Conservation (phyloP, 352 stramenopile species). For the Phytophthora kernoviae region DNA sequence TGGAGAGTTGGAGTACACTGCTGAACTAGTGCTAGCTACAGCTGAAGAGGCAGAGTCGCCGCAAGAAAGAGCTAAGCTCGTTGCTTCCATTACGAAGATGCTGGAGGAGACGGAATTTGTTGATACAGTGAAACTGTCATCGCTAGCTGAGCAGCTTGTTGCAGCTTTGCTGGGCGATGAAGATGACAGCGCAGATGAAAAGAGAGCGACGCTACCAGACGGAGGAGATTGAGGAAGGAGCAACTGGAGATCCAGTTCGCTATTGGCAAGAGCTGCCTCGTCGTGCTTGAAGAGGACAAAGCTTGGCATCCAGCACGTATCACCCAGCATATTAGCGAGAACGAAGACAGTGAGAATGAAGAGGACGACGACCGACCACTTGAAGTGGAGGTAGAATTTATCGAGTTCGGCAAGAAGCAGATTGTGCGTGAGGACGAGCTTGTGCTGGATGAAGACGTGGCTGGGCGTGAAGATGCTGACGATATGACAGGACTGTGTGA, state of each 20-base stretch:
- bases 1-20: slow-evolving; percentile 71
- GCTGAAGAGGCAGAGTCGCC: slow-evolving; percentile 35
- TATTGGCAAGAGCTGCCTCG: slow-evolving; percentile 63
- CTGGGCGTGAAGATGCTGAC: slow-evolving; percentile 53
- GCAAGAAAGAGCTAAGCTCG: slow-evolving; percentile 25
- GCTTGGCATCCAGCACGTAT: slow-evolving; percentile 79
- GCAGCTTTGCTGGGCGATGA: slow-evolving; percentile 21
- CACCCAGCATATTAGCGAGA: slow-evolving; percentile 36
- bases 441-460: slow-evolving; percentile 78
- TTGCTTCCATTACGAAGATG: slow-evolving; percentile 38
- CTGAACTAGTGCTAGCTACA: slow-evolving; percentile 61
- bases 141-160: slow-evolving; percentile 30
- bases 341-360: slow-evolving; percentile 1
- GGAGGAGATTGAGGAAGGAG: slow-evolving; percentile 24
- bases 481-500: slow-evolving; percentile 72
- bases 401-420: slow-evolving; percentile 84
- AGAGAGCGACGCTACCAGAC: slow-evolving; percentile 25
- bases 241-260: slow-evolving; percentile 54
- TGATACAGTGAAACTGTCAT: slow-evolving; percentile 15
- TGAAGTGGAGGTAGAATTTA: slow-evolving; percentile 68
- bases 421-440: slow-evolving; percentile 55
- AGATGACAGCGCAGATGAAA: slow-evolving; percentile 24
- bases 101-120: slow-evolving; percentile 54
- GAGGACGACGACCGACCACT: slow-evolving; percentile 19
- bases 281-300: slow-evolving; percentile 69